Evolutionary conservation across 148 eudicot species (phyloP).

Genomic region (Hydrangea macrophylla): DNA sequence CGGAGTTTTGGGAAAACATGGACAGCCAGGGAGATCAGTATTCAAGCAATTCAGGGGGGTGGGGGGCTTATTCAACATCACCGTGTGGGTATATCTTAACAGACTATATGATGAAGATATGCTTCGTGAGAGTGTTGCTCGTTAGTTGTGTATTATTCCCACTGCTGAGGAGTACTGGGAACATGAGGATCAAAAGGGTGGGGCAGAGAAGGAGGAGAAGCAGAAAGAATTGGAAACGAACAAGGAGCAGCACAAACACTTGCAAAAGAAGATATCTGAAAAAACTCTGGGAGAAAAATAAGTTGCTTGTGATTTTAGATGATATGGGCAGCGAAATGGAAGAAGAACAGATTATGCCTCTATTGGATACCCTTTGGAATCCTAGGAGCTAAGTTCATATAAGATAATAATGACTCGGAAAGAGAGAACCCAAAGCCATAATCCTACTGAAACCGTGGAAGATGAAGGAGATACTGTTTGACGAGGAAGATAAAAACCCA

Average conservation of each 20-base stretch:
- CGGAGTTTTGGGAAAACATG: conserved; percentile 11
- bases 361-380: background rate
- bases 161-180: background rate
- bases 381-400: background rate
- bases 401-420: background rate
- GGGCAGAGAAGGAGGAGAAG: background rate
- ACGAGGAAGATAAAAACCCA: background rate
- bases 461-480: no score
- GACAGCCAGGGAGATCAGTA: conserved; percentile 4
- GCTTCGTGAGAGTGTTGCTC: background rate
- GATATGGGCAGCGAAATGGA: background rate
- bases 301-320: conserved; percentile 1
- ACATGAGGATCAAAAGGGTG: background rate
- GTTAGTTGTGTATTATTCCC: background rate
- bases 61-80: background rate
- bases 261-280: background rate
- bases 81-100: background rate
- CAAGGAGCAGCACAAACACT: background rate
- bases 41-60: background rate
- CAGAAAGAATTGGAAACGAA: no score
- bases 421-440: background rate
- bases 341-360: background rate
- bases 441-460: no score
- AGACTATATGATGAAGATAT: background rate
- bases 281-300: background rate